A percentile compares a stretch with the other conserved stretches of the same genome.
Conservation (phyloP, 192 early-diverging fungal genomes). For the Coemansia sp. region DNA sequence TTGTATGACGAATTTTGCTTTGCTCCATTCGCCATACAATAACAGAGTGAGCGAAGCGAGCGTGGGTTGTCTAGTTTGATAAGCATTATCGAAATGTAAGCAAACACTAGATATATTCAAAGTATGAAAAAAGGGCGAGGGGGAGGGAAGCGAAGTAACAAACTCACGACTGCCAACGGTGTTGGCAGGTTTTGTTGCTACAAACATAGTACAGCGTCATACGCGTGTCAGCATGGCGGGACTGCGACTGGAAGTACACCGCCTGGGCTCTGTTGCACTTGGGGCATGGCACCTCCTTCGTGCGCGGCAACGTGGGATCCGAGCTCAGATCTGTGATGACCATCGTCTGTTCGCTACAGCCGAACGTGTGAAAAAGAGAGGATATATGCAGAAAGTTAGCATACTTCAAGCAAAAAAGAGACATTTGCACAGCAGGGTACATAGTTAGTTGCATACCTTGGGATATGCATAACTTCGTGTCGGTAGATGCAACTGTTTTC, state of each 20-base stretch:
- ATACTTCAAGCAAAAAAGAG: too few species aligned
- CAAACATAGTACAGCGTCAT: constrained; percentile 86
- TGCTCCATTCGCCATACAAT: too few species aligned
- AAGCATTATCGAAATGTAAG: not conserved
- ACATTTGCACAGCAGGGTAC: not conserved
- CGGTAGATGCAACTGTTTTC: constrained; percentile 74
- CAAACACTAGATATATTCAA: not conserved
- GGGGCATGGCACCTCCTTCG: constrained; percentile 61
- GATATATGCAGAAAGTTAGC: not conserved
- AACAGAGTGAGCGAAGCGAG: too few species aligned
- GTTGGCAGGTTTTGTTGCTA: constrained; percentile 64
- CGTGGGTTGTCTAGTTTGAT: too few species aligned
- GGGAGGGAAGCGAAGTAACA: too few species aligned
- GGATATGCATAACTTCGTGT: constrained; percentile 68
- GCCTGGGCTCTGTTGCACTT: constrained; percentile 63
- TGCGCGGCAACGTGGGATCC: constrained; percentile 77
- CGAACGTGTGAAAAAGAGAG: constrained; percentile 24
- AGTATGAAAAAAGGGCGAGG: too few species aligned
- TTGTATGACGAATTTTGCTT: too few species aligned
- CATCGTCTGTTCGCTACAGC: constrained; percentile 68
- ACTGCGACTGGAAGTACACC: constrained; percentile 80
- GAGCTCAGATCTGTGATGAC: constrained; percentile 72
- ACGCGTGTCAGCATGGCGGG: constrained; percentile 67
- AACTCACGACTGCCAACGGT: constrained; percentile 66
- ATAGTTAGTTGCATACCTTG: constrained; percentile 29